A percentile compares a stretch with the other conserved stretches of the same genome.
Conservation (phyloP, 1,139 yeast species). For the Suhomyces chickasaworum region DNA sequence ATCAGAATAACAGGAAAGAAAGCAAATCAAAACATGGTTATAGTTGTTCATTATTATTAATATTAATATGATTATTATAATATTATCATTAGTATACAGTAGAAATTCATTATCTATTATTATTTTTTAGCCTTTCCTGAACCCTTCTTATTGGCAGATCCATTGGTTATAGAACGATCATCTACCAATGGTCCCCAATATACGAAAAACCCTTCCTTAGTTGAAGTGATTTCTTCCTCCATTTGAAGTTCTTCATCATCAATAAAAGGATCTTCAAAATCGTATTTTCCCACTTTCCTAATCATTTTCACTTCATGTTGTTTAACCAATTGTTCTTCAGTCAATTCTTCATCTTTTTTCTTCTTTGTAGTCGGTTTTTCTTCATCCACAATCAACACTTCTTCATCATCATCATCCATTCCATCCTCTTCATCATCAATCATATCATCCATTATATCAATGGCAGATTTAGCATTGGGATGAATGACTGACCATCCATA, state of each 20-base stretch:
- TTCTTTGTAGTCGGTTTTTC: slow-evolving; percentile 25
- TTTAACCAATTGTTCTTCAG: slow-evolving; percentile 49
- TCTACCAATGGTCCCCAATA: slow-evolving; percentile 91
- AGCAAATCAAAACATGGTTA: too few species aligned
- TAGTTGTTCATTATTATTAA: not conserved
- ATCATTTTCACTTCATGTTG: slow-evolving; percentile 53
- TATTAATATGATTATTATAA: not conserved
- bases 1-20: too few species aligned
- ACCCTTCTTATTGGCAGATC: slow-evolving; percentile 20
- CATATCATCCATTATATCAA: slow-evolving; percentile 63
- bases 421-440: slow-evolving; percentile 63
- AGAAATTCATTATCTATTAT: slow-evolving; percentile 14
- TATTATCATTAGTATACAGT: not conserved
- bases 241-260: slow-evolving; percentile 91
- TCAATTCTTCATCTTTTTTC: slow-evolving; percentile 44
- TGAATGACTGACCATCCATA: slow-evolving; percentile 79
- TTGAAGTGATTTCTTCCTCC: slow-evolving; percentile 92
- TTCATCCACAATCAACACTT: slow-evolving; percentile 37
- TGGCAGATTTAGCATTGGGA: slow-evolving; percentile 64
- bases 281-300: slow-evolving; percentile 85
- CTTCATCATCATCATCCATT: slow-evolving; percentile 59
- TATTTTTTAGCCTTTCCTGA: slow-evolving; percentile 23
- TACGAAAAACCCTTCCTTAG: slow-evolving; percentile 94
- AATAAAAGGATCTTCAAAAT: slow-evolving; percentile 90
- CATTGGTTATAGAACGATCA: slow-evolving; percentile 37